A percentile compares a stretch with the other conserved stretches of the same genome.
Conservation (phyloP, 2,329 filamentous ascomycete genomes). For the Phialophora macrospora region DNA sequence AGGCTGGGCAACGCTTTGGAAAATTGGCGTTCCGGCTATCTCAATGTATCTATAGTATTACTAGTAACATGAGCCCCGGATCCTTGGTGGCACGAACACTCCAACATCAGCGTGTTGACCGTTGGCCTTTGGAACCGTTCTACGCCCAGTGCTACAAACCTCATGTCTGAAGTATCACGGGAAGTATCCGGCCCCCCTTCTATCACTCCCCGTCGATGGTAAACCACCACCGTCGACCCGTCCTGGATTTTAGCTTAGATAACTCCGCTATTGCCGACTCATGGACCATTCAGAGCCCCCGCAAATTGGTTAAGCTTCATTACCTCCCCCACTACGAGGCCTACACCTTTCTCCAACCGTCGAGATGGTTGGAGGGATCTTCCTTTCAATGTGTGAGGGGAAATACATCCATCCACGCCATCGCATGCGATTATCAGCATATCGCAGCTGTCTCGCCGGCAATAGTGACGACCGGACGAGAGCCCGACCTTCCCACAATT, state of each 20-base stretch:
- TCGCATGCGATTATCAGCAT: background rate
- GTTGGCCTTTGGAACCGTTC: background rate
- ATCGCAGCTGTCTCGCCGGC: background rate
- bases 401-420: background rate
- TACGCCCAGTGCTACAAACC: background rate
- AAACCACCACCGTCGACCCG: background rate
- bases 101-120: background rate
- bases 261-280: constrained; percentile 26
- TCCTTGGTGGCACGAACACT: background rate
- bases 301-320: background rate
- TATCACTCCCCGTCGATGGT: background rate
- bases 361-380: background rate
- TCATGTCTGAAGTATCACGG: background rate
- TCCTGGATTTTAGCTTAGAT: constrained; percentile 28
- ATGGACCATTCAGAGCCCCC: background rate
- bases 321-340: background rate
- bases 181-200: background rate
- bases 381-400: background rate
- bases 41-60: constrained; percentile 6
- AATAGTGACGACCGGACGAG: background rate
- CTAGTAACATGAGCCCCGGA: background rate
- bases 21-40: background rate
- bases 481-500: constrained; percentile 6
- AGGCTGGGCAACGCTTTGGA: background rate
- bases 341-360: background rate